A percentile compares a stretch with the other conserved stretches of the same genome.
phyloP scores from a whole-genome alignment of 345 rosid genomes.

The Adansonia digitata region DNA sequence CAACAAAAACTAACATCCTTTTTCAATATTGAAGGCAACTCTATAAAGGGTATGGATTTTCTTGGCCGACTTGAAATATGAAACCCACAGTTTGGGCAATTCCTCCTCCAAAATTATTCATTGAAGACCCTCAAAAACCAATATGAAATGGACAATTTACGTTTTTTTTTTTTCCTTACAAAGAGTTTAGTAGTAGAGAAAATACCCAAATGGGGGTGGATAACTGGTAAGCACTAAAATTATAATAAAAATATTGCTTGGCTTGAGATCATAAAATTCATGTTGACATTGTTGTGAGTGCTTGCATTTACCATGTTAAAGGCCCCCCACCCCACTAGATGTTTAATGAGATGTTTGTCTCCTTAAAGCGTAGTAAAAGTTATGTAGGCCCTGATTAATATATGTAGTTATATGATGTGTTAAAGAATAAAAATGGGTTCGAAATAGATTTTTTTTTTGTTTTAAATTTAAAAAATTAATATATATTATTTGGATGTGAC shows the following conservation, averaged over 20 bases:
- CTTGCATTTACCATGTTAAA: neutral
- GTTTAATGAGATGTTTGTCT: neutral
- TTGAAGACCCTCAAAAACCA: neutral
- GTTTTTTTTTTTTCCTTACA: neutral
- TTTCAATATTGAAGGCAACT: neutral
- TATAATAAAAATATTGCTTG: neutral
- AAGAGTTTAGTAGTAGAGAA: neutral
- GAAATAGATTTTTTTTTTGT: no score
- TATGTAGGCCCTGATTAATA: neutral
- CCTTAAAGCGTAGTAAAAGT: neutral
- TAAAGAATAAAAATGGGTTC: no score
- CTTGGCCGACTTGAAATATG: neutral
- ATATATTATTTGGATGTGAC: neutral
- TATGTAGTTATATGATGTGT: neutral
- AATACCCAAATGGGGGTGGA: neutral
- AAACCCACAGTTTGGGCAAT: neutral
- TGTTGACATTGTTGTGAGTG: constrained; percentile 5
- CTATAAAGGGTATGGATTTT: neutral
- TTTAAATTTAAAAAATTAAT: neutral
- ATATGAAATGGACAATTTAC: no score
- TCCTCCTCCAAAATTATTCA: neutral
- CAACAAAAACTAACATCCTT: neutral
- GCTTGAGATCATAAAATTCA: neutral
- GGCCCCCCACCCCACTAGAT: neutral
- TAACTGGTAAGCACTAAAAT: neutral